Base-by-base conservation (phyloP, 164 flowering plant genomes). In the Macadamia integrifolia region DNA sequence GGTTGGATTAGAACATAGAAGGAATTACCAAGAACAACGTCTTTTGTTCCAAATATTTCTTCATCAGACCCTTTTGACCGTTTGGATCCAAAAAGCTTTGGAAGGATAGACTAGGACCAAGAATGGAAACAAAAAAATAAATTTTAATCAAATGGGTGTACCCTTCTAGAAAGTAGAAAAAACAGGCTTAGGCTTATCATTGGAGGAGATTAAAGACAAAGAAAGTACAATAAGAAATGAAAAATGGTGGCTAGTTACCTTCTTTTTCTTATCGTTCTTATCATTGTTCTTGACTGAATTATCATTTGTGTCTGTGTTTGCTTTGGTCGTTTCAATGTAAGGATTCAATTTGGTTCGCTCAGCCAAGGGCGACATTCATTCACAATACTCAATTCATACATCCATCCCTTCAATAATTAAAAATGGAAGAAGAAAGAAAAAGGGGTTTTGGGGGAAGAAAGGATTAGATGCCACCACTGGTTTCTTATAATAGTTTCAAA, bases 41-140 rank as follows among this genome's bases (percentile, higher is more conserved):
- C 80, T 29, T 67, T 78, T 60, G 77, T 52, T 69, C 17, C 71
- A 18, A 64, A 49, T 8, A 68, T n/a, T 29, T 80, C 86, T 1
- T 79, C 87, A 14, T 80, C 82, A 9, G 78, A 71, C 42, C 59
- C 71, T 71, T 67, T 74, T 62, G 67, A 44, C 65, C 65, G 60
- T 79, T 80, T 90, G 3, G 91, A 74, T 43, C 80, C 70, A 56
- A 87, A 90, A 67, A 88, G 79, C 85, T 81, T 87, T 29, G 93
- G 92, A 30, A 90, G 60, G 17, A 81, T 78, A 14, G 85, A 86
- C 93, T 84, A 42, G 12, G 48, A 13, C 55, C 65, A 12, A 32
- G 2, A 30, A 42, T 35, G 32, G 9, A 3, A 62, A 13, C 32
- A 63, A 62, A 28, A 23, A 23, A 14, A 1, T 9, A 0, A 14